These are phyloP conservation scores for Neurospora intermedia DNA, from an alignment of 495 filamentous ascomycete genomes.

Conservation along the genomic window DNA sequence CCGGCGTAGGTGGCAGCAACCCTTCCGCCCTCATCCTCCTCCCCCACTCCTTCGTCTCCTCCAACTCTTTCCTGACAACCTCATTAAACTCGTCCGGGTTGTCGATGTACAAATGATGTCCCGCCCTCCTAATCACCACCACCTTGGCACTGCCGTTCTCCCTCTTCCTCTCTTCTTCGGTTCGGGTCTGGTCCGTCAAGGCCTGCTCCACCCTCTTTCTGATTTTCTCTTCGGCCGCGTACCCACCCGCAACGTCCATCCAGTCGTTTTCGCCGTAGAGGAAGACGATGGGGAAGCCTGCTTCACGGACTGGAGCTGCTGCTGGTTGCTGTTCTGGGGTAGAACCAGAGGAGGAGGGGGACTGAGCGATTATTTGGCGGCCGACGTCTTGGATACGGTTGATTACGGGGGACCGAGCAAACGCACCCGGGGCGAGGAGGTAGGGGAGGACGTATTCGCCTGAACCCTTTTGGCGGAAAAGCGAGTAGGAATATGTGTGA, in stretches of 20 bases:
- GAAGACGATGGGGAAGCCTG: conserved; percentile 73
- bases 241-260: conserved; percentile 91
- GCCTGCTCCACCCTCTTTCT: conserved; percentile 51
- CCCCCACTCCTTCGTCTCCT: conserved; percentile 39
- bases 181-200: conserved; percentile 37
- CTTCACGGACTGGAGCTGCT: conserved; percentile 35
- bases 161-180: conserved; percentile 52
- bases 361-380: conserved; percentile 38
- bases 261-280: conserved; percentile 97
- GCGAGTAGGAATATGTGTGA: conserved; percentile 84
- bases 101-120: conserved; percentile 91
- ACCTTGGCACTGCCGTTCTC: conserved; percentile 82
- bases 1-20: not conserved
- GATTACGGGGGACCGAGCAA: conserved; percentile 80
- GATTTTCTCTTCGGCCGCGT: conserved; percentile 69
- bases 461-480: conserved; percentile 87
- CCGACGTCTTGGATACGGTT: conserved; percentile 79
- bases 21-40: not conserved
- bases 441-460: conserved; percentile 93
- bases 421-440: conserved; percentile 85
- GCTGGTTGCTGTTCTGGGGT: too few relatives aligned
- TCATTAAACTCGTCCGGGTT: conserved; percentile 84
- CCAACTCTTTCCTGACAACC: conserved; percentile 65
- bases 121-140: conserved; percentile 68
- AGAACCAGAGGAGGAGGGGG: not conserved